Base-by-base conservation (phyloP, 495 filamentous ascomycete species). In the Penicillium roqueforti region DNA sequence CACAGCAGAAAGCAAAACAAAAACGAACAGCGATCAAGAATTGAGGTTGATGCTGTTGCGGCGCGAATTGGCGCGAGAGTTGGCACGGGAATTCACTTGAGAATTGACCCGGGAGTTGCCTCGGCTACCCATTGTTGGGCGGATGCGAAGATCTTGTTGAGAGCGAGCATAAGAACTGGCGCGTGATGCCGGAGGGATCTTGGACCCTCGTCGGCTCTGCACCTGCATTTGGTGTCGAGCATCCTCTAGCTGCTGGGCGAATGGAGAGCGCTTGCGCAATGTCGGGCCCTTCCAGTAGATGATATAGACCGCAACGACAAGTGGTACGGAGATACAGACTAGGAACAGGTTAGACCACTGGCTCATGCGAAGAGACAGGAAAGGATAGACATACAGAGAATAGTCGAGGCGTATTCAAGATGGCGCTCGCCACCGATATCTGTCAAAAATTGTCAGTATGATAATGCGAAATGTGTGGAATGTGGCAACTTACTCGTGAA, bases 261-360 rank as follows among this genome's bases (percentile, higher is more conserved):
- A 92, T 0, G 82, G 81, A 14, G 85, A 89, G 2, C 84, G 77
- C 62, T 80, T 80, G 25, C 89, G 81, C 6, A 92, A 76, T 1
- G 53, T 57, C 0, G 87, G 87, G 0, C 89, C 89, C 47, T 86
- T 81, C 76, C 77, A 88, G 76, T 92, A 92, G 56, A 92, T 85
- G 32, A 85, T 73, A 59, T 89, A 92, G 20, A 92, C 84, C 6
- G 87, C 82, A 22, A 80, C 62, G 10, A 90, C 86, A n/a, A 92
- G 76, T 3, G 87, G 41, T 32, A 85, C 66, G 0, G 88, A 81
- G 55, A 92, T 86, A 59, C 75, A 80, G 65, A 82, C 74, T 74
- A 53, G 16, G 20, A 43, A 4, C 22, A 19, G 5, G 13, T 41
- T 37, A 58, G 37, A 31, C 9, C 14, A 26, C 26, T 36, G 22